Conservation (phyloP, 169 alveolate species). For the Eimeria acervulina region DNA sequence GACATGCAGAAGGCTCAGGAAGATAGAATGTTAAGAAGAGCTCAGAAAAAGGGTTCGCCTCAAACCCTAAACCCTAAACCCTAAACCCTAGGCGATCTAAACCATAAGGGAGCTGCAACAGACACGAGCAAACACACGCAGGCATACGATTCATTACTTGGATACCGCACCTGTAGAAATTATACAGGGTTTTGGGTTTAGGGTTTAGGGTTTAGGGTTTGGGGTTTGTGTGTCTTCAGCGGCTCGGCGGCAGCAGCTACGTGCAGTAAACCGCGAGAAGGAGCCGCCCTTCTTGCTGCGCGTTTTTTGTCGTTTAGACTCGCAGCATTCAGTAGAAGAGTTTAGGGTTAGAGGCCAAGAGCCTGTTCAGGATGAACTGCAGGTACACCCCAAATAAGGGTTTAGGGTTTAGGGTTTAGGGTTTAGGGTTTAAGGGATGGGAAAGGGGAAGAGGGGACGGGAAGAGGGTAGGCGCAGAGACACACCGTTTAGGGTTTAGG, state of each 20-base stretch:
- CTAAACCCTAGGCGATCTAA: not conserved
- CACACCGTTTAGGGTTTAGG: conserved; percentile 1
- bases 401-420: conserved; percentile 43
- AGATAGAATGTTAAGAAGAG: not conserved
- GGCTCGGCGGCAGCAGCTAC: conserved; percentile 1
- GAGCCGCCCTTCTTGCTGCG: conserved; percentile 80
- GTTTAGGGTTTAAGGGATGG: not conserved
- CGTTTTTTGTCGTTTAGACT: conserved; percentile 72
- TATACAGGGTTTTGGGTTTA: conserved; percentile 20
- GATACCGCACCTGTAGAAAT: not conserved
- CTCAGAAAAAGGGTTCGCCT: conserved; percentile 15
- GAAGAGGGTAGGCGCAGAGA: too few species aligned
- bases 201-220: conserved; percentile 33
- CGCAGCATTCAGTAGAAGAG: conserved; percentile 69
- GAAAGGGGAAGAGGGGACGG: not conserved
- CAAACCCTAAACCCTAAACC: not conserved
- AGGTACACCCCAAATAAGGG: conserved; percentile 30
- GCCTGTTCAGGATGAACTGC: conserved; percentile 76
- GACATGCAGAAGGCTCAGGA: not conserved
- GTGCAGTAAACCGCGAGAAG: conserved; percentile 23
- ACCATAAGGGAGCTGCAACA: too few species aligned
- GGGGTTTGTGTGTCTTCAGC: not conserved
- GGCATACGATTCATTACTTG: too few species aligned
- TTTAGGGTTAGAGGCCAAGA: conserved; percentile 70
- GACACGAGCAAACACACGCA: too few species aligned